phyloP scores from a whole-genome alignment of 768 basidiomycete genomes.

The Boletus rubropictus region DNA sequence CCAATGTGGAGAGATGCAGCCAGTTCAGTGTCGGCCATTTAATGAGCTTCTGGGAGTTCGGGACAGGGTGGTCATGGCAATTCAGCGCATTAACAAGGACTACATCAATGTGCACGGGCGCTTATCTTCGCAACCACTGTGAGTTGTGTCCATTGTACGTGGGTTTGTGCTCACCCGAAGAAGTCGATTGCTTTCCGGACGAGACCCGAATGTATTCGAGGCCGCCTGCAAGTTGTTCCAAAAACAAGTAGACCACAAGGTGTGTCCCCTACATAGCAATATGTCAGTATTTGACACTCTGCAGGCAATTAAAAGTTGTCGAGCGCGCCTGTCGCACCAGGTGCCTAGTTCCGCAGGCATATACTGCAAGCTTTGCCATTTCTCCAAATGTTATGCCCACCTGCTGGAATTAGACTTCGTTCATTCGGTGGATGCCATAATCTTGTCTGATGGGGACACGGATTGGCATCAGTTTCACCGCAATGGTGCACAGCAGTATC shows the following conservation, averaged over 20 bases:
- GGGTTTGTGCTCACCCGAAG: constrained; percentile 5
- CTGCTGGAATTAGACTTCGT: constrained; percentile 29
- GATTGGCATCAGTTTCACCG: constrained; percentile 36
- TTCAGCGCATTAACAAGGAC: constrained; percentile 16
- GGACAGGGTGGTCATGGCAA: constrained; percentile 32
- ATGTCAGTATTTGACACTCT: not conserved
- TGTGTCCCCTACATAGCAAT: not conserved
- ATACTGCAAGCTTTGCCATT: constrained; percentile 36
- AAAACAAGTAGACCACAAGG: constrained; percentile 15
- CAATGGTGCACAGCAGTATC: constrained; percentile 14
- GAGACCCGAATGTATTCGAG: constrained; percentile 27
- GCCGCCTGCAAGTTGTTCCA: constrained; percentile 28
- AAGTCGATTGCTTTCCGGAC: constrained; percentile 24
- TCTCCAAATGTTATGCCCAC: constrained; percentile 34
- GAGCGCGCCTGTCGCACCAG: constrained; percentile 15
- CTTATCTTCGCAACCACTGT: constrained; percentile 20
- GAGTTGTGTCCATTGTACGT: constrained; percentile 9
- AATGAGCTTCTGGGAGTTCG: constrained; percentile 40
- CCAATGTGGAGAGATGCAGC: constrained; percentile 52
- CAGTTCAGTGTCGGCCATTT: constrained; percentile 53
- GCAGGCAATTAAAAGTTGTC: constrained; percentile 19
- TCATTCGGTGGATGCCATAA: constrained; percentile 36
- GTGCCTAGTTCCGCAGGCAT: constrained; percentile 20
- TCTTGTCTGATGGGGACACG: constrained; percentile 14
- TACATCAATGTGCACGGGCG: constrained; percentile 7